These are phyloP conservation scores for Euphrasia confusa DNA, from an alignment of 257 asterid species.

Conservation along the genomic window DNA sequence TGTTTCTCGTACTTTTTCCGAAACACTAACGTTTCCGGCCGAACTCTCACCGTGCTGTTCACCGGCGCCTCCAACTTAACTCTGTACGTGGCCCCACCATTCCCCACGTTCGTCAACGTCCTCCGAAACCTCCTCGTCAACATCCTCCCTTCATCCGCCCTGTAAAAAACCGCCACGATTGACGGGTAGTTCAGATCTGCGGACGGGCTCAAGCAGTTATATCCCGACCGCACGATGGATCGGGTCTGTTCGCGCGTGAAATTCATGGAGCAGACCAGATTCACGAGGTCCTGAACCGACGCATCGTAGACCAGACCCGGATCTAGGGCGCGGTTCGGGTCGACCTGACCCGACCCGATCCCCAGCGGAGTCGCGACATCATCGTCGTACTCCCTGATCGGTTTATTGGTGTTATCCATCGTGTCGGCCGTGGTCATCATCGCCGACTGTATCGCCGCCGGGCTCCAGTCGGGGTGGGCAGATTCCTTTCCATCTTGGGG, in stretches of 20 bases:
- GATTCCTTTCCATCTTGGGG: slow-evolving; percentile 32
- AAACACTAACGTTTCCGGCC: slow-evolving; percentile 30
- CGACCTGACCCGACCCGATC: slow-evolving; percentile 39
- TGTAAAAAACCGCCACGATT: slow-evolving; percentile 24
- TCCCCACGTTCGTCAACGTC: slow-evolving; percentile 39
- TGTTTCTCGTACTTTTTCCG: slow-evolving; percentile 29
- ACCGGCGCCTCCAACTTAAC: slow-evolving; percentile 25
- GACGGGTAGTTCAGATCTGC: slow-evolving; percentile 46
- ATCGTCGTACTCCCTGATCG: slow-evolving; percentile 31
- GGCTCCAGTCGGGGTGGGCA: slow-evolving; percentile 49
- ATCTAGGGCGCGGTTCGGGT: slow-evolving; percentile 43
- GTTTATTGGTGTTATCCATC: slow-evolving; percentile 32
- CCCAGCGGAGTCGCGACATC: slow-evolving; percentile 30
- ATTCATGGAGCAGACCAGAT: slow-evolving; percentile 41
- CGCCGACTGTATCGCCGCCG: slow-evolving; percentile 43
- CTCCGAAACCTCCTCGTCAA: slow-evolving; percentile 27
- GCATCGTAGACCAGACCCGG: slow-evolving; percentile 46
- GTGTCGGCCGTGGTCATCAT: slow-evolving; percentile 53
- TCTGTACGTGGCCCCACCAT: slow-evolving; percentile 29
- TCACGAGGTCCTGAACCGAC: slow-evolving; percentile 27
- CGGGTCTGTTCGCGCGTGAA: slow-evolving; percentile 33
- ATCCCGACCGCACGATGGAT: slow-evolving; percentile 27
- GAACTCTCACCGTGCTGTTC: slow-evolving; percentile 21
- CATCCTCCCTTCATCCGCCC: slow-evolving; percentile 3
- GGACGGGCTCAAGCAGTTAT: slow-evolving; percentile 38